Base-by-base conservation (phyloP, 345 rosid genomes). In the Salix exigua region DNA sequence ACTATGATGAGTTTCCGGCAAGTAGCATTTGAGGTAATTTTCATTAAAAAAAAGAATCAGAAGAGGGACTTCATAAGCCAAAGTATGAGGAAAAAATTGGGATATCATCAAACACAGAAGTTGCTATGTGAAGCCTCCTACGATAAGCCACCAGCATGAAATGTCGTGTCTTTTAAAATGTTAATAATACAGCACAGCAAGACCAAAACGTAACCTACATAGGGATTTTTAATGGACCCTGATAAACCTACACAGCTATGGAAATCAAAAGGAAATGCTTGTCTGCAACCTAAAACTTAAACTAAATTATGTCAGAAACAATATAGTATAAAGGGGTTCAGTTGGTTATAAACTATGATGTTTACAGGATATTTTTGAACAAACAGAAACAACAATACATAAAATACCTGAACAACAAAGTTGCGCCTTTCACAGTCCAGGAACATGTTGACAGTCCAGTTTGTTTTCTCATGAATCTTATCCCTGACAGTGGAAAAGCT, bases 361-460 rank as follows among this genome's bases (percentile, higher is more conserved):
- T 73, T 63, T 11, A 30, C 51, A 33, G 10, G 38, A 48, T 14
- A 37, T 23, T 37, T 33, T 64, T 9, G 12, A 23, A 19, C 18
- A 50, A 50, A 61, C 42, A 62, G 12, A 53, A 61, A 28, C 64
- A 61, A 12, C 72, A 68, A 17, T 5, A 7, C 25, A 64, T 13
- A 66, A 70, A 74, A 74, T 50, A 96, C 98, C 99, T 96, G 99
- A 81, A 91, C 88, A 6, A 96, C 99, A 72, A 96, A 96, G 81
- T 96, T 92, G 48, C 99, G 93, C 83, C 98, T 85, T 87, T 96
- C 97, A 33, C 99, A 96, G 85, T 94, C 99, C 82, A 88, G 86
- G 80, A 96, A 94, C 98, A 94, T 96, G 73, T 90, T 89, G 66
- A 90, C 82, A 17, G 88, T 92, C 97, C 98, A 94, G 82, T 91